Percentiles rank a stretch among this genome's conserved stretches.
These are phyloP conservation scores for Collybia sordida DNA, from an alignment of 768 basidiomycete species.

Conservation along the genomic window DNA sequence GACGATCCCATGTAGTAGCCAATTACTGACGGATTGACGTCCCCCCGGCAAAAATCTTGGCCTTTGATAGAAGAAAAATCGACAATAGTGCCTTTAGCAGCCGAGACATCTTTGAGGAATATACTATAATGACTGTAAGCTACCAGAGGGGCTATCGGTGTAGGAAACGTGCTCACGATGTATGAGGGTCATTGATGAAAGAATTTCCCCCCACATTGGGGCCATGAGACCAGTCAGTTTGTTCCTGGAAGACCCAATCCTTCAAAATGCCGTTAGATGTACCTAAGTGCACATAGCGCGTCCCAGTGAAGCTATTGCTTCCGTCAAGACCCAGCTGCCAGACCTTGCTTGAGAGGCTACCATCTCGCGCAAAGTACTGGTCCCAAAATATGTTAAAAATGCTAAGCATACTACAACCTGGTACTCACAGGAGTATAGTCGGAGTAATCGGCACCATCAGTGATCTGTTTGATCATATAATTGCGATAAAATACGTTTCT, in stretches of 20 bases:
- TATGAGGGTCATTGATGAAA: neutral
- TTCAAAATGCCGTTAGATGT: slow-evolving; percentile 5
- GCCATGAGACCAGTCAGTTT: slow-evolving; percentile 2
- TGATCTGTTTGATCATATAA: slow-evolving; percentile 9
- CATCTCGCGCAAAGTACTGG: slow-evolving; percentile 9
- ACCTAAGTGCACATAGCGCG: neutral
- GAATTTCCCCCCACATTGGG: neutral
- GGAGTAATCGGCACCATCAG: slow-evolving; percentile 1
- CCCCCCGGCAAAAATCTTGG: slow-evolving; percentile 1
- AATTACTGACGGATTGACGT: slow-evolving; percentile 7
- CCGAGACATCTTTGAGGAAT: slow-evolving; percentile 6
- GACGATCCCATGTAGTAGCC: slow-evolving; percentile 9
- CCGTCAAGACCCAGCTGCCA: slow-evolving; percentile 6
- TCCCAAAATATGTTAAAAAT: neutral
- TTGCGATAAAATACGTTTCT: slow-evolving; percentile 13
- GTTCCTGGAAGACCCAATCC: slow-evolving; percentile 1
- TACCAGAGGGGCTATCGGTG: neutral
- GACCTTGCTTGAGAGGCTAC: neutral
- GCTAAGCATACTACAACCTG: neutral
- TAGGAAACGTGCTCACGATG: neutral
- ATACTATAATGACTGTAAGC: slow-evolving; percentile 1
- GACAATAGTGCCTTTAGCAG: neutral
- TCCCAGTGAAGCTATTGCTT: slow-evolving; percentile 2
- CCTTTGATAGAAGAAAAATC: slow-evolving; percentile 7
- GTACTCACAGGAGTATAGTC: slow-evolving; percentile 9